A percentile compares a stretch with the other conserved stretches of the same genome.
These are phyloP conservation scores for Globisporangium middletonii DNA, from an alignment of 352 stramenopile genomes.

Conservation along the genomic window DNA sequence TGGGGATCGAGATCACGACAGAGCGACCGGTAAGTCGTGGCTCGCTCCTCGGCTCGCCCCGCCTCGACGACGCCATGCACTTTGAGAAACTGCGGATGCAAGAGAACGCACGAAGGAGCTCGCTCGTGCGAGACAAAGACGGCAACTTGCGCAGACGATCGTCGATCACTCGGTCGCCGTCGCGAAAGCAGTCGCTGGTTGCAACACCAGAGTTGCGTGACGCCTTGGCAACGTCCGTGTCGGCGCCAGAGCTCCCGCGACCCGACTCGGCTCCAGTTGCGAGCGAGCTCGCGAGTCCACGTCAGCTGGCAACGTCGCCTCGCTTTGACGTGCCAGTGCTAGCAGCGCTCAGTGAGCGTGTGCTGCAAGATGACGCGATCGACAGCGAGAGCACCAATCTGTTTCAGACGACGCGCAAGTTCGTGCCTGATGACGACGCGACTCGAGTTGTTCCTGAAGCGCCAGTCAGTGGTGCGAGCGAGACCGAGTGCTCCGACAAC, in stretches of 20 bases:
- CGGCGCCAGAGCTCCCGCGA: constrained; percentile 5
- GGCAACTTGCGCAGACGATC: constrained; percentile 11
- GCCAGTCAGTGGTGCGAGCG: not conserved
- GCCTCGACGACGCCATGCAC: constrained; percentile 1
- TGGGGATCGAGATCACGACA: constrained; percentile 50
- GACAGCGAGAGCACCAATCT: not conserved
- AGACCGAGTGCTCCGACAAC: not conserved
- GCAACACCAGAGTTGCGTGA: not conserved
- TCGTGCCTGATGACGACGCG: not conserved
- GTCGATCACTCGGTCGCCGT: not conserved
- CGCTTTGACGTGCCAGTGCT: not conserved
- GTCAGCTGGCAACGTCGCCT: not conserved
- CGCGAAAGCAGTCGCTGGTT: not conserved
- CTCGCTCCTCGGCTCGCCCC: constrained; percentile 4
- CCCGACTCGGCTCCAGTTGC: not conserved
- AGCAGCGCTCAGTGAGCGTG: not conserved
- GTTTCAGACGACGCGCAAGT: constrained; percentile 9
- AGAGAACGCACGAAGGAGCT: constrained; percentile 15
- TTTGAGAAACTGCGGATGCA: constrained; percentile 16
- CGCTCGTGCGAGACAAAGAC: constrained; percentile 14
- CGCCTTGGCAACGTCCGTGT: not conserved
- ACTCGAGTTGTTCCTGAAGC: not conserved
- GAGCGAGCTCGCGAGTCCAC: not conserved
- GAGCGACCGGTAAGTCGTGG: constrained; percentile 23
- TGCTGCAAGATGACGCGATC: not conserved